phyloP scores from a whole-genome alignment of 768 basidiomycete genomes.

The Austroboletus eburneus region DNA sequence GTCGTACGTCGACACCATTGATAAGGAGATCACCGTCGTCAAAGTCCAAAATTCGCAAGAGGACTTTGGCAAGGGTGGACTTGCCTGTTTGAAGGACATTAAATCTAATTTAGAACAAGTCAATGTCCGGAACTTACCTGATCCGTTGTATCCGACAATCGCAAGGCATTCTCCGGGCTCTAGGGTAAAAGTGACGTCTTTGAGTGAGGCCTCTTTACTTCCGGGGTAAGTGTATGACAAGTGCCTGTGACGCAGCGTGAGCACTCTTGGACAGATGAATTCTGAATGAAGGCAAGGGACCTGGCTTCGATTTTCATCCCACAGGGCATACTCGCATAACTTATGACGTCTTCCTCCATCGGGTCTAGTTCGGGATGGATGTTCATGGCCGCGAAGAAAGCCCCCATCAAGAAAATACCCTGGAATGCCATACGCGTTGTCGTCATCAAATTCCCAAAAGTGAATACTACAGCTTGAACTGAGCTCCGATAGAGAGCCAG shows the following conservation, averaged over 20 bases:
- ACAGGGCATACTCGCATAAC: conserved; percentile 42
- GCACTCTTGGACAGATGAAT: conserved; percentile 5
- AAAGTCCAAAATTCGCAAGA: conserved; percentile 77
- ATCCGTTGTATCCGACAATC: conserved; percentile 83
- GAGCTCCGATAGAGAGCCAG: conserved; percentile 77
- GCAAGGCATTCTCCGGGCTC: conserved; percentile 77
- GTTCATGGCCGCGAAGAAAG: conserved; percentile 75
- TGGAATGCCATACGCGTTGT: conserved; percentile 77
- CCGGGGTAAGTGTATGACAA: conserved; percentile 81
- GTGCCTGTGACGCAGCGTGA: conserved; percentile 38
- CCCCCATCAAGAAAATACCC: conserved; percentile 81
- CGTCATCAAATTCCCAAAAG: conserved; percentile 57
- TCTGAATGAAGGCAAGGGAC: conserved; percentile 36
- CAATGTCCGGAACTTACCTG: conserved; percentile 45
- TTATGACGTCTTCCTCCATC: conserved; percentile 44
- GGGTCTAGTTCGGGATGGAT: conserved; percentile 68
- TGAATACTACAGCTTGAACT: conserved; percentile 65
- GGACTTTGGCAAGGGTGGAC: conserved; percentile 79
- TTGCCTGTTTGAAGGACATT: conserved; percentile 51
- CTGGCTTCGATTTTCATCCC: conserved; percentile 72
- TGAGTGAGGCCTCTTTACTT: conserved; percentile 58
- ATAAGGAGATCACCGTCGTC: conserved; percentile 63
- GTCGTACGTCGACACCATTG: conserved; percentile 67
- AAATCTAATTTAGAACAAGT: conserved; percentile 8
- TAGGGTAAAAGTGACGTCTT: conserved; percentile 65